A percentile compares a stretch with the other conserved stretches of the same genome.
These are phyloP conservation scores for Tricholoma flavovirens DNA, from an alignment of 768 basidiomycete species.

Conservation along the genomic window DNA sequence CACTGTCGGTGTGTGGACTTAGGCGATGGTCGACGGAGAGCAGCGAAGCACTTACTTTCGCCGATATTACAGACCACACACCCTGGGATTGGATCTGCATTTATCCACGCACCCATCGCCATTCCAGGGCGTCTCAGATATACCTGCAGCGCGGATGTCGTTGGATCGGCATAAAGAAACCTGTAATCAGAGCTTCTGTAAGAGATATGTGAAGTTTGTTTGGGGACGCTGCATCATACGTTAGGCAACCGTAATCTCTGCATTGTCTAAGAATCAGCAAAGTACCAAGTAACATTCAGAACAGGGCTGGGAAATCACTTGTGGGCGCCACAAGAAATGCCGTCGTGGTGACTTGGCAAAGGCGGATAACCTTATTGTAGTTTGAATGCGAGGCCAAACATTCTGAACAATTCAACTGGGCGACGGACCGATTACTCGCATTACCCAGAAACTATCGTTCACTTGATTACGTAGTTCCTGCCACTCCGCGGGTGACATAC, in stretches of 20 bases:
- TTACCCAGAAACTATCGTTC: slow-evolving; percentile 85
- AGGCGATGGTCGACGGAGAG: neutral
- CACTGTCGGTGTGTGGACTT: slow-evolving; percentile 39
- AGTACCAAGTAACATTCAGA: neutral
- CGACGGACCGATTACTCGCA: slow-evolving; percentile 75
- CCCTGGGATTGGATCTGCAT: slow-evolving; percentile 76
- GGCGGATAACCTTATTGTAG: slow-evolving; percentile 65
- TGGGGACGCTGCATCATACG: slow-evolving; percentile 43
- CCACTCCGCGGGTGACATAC: slow-evolving; percentile 70
- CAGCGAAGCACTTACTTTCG: slow-evolving; percentile 56
- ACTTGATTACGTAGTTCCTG: slow-evolving; percentile 58
- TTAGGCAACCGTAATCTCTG: slow-evolving; percentile 89
- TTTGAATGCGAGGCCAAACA: neutral
- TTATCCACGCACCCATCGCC: slow-evolving; percentile 65
- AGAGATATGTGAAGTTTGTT: neutral
- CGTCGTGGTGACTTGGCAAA: slow-evolving; percentile 70
- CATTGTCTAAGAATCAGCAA: neutral
- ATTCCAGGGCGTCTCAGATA: slow-evolving; percentile 46
- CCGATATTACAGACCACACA: slow-evolving; percentile 91
- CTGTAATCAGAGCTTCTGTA: slow-evolving; percentile 30
- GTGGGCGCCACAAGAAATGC: slow-evolving; percentile 87
- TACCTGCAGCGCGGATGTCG: slow-evolving; percentile 76
- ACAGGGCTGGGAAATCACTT: slow-evolving; percentile 43
- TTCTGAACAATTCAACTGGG: neutral
- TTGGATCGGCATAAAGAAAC: slow-evolving; percentile 83